Evolutionary conservation across 1,284 basidiomycete species (phyloP).

Genomic region (Ceratobasidium sp.): DNA sequence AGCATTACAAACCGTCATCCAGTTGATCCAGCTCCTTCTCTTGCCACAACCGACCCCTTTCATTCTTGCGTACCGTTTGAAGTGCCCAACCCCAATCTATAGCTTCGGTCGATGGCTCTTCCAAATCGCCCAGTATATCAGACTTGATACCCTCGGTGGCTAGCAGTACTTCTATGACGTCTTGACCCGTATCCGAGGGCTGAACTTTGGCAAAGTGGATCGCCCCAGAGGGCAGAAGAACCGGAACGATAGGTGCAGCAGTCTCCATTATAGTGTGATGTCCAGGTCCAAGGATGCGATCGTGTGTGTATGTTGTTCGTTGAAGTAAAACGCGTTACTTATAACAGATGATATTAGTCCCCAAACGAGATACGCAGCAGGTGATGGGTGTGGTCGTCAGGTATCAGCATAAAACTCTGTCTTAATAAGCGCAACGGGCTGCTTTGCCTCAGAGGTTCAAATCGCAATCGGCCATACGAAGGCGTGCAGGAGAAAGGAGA

Average conservation of each 20-base stretch:
- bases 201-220: slow-evolving; percentile 68
- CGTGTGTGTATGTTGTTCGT: background rate
- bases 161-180: slow-evolving; percentile 63
- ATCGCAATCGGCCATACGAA: background rate
- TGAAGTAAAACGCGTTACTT: background rate
- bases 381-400: background rate
- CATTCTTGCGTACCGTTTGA: slow-evolving; percentile 66
- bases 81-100: slow-evolving; percentile 69
- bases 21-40: slow-evolving; percentile 68
- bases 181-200: slow-evolving; percentile 61
- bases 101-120: slow-evolving; percentile 52
- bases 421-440: background rate
- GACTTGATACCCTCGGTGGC: slow-evolving; percentile 57
- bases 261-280: background rate
- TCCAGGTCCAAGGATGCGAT: background rate
- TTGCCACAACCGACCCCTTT: slow-evolving; percentile 69
- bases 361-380: background rate
- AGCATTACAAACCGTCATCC: slow-evolving; percentile 63
- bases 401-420: background rate
- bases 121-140: slow-evolving; percentile 57
- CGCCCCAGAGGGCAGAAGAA: slow-evolving; percentile 62
- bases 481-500: background rate
- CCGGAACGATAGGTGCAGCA: slow-evolving; percentile 63
- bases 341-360: background rate
- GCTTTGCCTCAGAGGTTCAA: background rate